phyloP scores from a whole-genome alignment of 306 rosid genomes.

The Morella rubra region DNA sequence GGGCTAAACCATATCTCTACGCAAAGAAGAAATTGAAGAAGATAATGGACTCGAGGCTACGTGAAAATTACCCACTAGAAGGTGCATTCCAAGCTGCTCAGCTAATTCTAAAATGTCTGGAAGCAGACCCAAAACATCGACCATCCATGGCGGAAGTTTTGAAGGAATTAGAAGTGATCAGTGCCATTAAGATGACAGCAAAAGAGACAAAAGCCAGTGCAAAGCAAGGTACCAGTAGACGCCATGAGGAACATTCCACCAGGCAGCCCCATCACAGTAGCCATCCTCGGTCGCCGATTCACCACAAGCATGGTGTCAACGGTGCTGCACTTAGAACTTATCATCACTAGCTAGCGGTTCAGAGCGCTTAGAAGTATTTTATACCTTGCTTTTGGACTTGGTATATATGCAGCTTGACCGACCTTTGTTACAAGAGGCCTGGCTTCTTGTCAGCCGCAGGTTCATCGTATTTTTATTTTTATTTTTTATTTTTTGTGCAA shows the following conservation, averaged over 20 bases:
- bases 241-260: neutral
- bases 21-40: slow-evolving; percentile 44
- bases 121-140: slow-evolving; percentile 50
- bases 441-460: too few relatives aligned
- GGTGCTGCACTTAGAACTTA: neutral
- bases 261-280: neutral
- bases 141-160: slow-evolving; percentile 71
- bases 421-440: too few relatives aligned
- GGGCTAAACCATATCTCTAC: slow-evolving; percentile 28
- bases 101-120: slow-evolving; percentile 52
- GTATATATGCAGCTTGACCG: neutral
- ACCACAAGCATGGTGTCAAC: neutral
- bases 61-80: slow-evolving; percentile 25
- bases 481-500: too few relatives aligned
- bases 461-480: too few relatives aligned
- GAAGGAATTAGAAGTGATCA: slow-evolving; percentile 33
- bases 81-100: slow-evolving; percentile 51
- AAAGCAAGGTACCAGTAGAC: neutral
- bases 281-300: slow-evolving; percentile 11
- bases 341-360: neutral
- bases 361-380: too few relatives aligned
- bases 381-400: neutral
- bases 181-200: slow-evolving; percentile 28
- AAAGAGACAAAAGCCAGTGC: slow-evolving; percentile 23
- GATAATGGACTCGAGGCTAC: slow-evolving; percentile 53